Base-by-base conservation (phyloP, 495 filamentous ascomycete species). In the Annulohypoxylon maeteangense region DNA sequence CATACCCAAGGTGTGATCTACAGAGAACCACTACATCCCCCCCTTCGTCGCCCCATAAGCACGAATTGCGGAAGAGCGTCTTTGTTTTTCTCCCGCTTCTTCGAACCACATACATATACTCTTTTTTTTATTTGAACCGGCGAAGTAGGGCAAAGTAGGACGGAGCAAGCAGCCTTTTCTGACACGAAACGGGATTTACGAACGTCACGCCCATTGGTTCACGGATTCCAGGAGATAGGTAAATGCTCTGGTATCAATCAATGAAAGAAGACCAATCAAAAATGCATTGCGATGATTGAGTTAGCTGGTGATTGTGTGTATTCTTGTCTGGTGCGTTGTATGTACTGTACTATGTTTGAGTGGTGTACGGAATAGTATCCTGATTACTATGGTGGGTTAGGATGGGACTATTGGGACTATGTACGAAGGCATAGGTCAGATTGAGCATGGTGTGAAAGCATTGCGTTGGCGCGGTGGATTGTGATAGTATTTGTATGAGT, bases 151-250 rank as follows among this genome's bases (percentile, higher is more conserved):
- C 40, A 47, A 10, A 66, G 56, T 64, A 25, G 63, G 68, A 67
- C 29, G 69, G 62, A 59, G 51, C 63, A 40, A 44, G 40, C 16
- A 44, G 40, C 40, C 40, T 34, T 67, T 67, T 67, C 45, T 66
- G 65, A 65, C 47, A 65, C 44, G 63, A 75, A 57, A 57, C 61
- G 67, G 70, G 63, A 71, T 67, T 76, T 68, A 77, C 75, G 75
- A 77, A 75, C 63, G 72, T 77, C 66, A 77, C 70, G 75, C 68
- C 20, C 70, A 75, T 75, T 75, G 71, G 75, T 75, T 71, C 31
- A 65, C 70, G 62, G 70, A 65, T 73, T 69, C 65, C 70, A 65
- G 50, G 65, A 61, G 60, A 65, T 68, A 55, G 53, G 59, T 65
- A 69, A 60, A 61, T 32, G 48, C 70, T 73, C 60, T 65, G 61